Base-by-base conservation (phyloP, 2,329 filamentous ascomycete genomes). In the Aspergillus sp. region DNA sequence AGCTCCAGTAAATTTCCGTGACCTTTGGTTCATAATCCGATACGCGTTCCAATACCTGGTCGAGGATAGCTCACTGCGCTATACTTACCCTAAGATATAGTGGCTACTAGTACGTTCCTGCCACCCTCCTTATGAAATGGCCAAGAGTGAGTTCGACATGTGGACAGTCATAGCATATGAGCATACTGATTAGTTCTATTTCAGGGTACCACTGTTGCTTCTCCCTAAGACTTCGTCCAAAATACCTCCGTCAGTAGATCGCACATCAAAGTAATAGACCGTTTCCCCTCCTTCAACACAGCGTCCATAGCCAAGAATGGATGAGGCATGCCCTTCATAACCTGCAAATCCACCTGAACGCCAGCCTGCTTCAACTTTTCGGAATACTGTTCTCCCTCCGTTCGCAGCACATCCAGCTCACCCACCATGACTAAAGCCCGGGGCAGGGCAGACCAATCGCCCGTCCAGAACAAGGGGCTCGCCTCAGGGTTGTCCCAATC, bases 261-360 rank as follows among this genome's bases (percentile, higher is more conserved):
- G 60, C 76, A 78, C 68, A 78, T 73, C 59, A 79, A 62, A 0
- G 78, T 82, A 60, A 86, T 84, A 0, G 83, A 81, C 58, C 78
- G 72, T 63, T 72, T 79, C 0, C 83, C 84, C 57, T 81, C 83
- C 58, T 83, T 77, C 51, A 86, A 68, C 2, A 77, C 83, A 1
- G 75, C 82, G 67, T 86, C 83, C 83, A 86, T 85, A 2, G 82
- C 83, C 55, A 86, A 74, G 68, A 86, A 86, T 0, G 83, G 82
- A 74, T 86, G 84, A 4, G 83, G 83, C 78, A 84, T 82, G 0
- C 83, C 82, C 65, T 80, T 76, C 79, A 84, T 82, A 19, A 83
- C 71, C 60, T 82, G 77, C 36, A 84, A 67, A 49, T 83, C 77
- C 3, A 79, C 80, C n/a, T 67, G 51, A 1, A 84, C 81, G 0